phyloP scores from a whole-genome alignment of 257 asterid genomes.

The Nicotiana obtusifolia region DNA sequence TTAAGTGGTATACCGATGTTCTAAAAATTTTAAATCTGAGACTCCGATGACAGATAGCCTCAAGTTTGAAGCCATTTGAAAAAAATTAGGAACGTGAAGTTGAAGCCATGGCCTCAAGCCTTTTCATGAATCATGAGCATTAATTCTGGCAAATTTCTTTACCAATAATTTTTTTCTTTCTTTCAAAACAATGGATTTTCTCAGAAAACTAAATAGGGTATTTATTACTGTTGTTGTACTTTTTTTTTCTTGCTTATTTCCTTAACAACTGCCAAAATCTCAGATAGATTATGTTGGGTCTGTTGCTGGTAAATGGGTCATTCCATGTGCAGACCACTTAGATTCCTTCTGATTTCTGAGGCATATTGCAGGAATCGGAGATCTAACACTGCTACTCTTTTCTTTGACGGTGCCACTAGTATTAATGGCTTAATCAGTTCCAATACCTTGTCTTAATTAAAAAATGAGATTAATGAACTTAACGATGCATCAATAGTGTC shows the following conservation, averaged over 20 bases:
- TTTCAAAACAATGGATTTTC: background rate
- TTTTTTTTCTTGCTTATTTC: background rate
- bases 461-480: background rate
- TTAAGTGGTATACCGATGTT: too few relatives aligned
- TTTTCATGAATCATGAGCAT: background rate
- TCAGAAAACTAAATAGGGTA: background rate
- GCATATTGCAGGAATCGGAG: background rate
- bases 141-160: background rate
- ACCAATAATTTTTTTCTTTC: background rate
- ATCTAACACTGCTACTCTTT: background rate
- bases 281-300: background rate
- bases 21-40: too few relatives aligned
- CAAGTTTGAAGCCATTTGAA: too few relatives aligned
- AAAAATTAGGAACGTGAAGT: background rate
- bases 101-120: background rate
- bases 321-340: slow-evolving; percentile 8
- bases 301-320: background rate
- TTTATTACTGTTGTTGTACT: background rate
- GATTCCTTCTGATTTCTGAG: slow-evolving; percentile 10
- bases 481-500: background rate
- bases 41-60: too few relatives aligned
- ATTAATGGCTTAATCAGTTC: background rate
- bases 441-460: background rate
- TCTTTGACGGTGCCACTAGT: background rate
- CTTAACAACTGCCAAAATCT: background rate